These are phyloP conservation scores for Penicillium psychrosexuale DNA, from an alignment of 2,329 filamentous ascomycete genomes.

Conservation along the genomic window DNA sequence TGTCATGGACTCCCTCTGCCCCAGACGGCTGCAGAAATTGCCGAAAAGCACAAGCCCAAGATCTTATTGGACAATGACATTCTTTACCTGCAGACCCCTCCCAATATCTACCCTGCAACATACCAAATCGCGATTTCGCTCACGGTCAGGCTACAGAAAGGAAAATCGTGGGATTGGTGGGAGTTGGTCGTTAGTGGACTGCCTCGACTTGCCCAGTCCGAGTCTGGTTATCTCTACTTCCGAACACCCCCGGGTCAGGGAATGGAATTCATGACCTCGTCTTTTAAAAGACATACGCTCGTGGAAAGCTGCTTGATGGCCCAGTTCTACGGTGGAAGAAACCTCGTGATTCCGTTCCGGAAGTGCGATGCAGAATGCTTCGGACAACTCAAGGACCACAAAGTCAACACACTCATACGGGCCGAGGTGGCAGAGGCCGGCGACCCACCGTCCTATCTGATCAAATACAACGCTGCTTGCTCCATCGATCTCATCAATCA, in stretches of 20 bases:
- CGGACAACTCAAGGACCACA: conserved; percentile 31
- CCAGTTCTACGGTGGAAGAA: conserved; percentile 24
- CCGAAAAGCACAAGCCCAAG: neutral
- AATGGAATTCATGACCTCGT: conserved; percentile 30
- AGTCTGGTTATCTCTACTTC: conserved; percentile 31
- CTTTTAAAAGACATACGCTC: conserved; percentile 25
- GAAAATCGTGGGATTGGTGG: conserved; percentile 25
- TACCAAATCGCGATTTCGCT: conserved; percentile 24
- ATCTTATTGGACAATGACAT: conserved; percentile 17
- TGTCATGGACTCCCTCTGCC: neutral
- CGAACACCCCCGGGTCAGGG: conserved; percentile 25
- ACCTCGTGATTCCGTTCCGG: conserved; percentile 29
- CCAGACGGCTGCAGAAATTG: neutral
- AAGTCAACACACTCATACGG: conserved; percentile 17
- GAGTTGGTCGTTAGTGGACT: conserved; percentile 30
- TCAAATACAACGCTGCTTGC: conserved; percentile 31
- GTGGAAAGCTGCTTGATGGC: conserved; percentile 31
- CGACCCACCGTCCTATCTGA: neutral
- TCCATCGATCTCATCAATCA: conserved; percentile 28
- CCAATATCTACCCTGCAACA: conserved; percentile 7
- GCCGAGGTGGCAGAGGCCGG: conserved; percentile 1
- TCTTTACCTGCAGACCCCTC: conserved; percentile 19
- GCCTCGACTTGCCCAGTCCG: conserved; percentile 23
- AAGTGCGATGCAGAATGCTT: conserved; percentile 26
- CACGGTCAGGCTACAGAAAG: conserved; percentile 15